Percentiles rank a stretch among this genome's conserved stretches.
These are phyloP conservation scores for Clavispora asparagi DNA, from an alignment of 805 yeast genomes.

Conservation along the genomic window DNA sequence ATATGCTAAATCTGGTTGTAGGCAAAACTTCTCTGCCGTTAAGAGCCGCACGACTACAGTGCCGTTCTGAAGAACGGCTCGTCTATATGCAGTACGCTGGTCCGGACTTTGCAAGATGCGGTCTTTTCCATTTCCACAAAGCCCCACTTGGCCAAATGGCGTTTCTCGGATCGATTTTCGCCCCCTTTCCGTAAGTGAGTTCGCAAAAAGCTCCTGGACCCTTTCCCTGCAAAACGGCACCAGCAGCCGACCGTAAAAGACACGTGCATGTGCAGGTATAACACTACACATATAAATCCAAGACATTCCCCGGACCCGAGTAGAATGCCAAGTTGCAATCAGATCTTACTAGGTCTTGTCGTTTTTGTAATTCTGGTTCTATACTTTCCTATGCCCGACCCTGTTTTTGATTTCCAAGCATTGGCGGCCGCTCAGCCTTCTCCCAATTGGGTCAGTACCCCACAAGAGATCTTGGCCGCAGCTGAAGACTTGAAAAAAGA, in stretches of 20 bases:
- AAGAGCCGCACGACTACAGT: neutral
- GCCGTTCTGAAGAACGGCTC: neutral
- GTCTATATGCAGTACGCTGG: neutral
- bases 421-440: constrained; percentile 4
- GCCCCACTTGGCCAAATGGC: neutral
- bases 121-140: too few species aligned
- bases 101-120: too few species aligned
- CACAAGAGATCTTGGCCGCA: constrained; percentile 39
- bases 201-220: neutral
- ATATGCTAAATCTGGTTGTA: too few species aligned
- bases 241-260: neutral
- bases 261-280: neutral
- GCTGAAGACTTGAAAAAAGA: constrained; percentile 42
- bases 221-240: neutral
- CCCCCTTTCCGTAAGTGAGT: too few species aligned
- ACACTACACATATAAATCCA: neutral
- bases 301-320: neutral
- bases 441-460: constrained; percentile 58
- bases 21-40: too few species aligned
- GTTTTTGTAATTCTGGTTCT: neutral
- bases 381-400: neutral
- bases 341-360: neutral
- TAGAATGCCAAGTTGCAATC: neutral
- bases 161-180: neutral
- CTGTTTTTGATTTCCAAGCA: neutral